Percentiles rank a stretch among this genome's conserved stretches.
Conservation (phyloP, 176 grass and related monocot genomes). For the Aegilops umbellulata region DNA sequence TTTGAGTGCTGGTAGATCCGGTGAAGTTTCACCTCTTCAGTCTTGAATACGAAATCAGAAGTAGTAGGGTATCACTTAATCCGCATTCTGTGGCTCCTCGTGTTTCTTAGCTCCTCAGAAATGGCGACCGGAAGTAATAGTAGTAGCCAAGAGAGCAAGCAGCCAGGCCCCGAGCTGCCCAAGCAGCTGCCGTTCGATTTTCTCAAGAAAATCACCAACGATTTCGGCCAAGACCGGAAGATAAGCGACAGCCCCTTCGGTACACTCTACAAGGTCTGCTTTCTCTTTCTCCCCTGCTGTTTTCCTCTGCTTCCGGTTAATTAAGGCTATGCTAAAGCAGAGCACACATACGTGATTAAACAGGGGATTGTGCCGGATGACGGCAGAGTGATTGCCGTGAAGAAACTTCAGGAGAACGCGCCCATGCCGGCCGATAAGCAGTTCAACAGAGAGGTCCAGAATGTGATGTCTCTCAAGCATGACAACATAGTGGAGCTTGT, state of each 20-base stretch:
- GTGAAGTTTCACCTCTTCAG: no score
- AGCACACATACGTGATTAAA: neutral
- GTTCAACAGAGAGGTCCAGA: conserved; percentile 9
- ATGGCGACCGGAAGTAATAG: neutral
- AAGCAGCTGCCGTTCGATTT: neutral
- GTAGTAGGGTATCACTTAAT: no score
- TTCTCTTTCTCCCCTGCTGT: neutral
- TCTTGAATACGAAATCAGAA: no score
- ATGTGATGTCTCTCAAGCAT: conserved; percentile 18
- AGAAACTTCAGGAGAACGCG: neutral
- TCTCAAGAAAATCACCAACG: neutral
- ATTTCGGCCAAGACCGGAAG: neutral
- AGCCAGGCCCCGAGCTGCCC: neutral
- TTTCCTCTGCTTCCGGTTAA: neutral
- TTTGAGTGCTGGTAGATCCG: neutral
- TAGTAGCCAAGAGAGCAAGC: neutral
- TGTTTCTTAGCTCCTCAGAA: neutral
- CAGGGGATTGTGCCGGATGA: conserved; percentile 14
- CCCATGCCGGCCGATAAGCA: neutral
- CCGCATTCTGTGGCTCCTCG: no score
- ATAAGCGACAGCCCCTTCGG: conserved; percentile 20
- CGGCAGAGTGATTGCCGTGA: conserved; percentile 19
- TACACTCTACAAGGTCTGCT: conserved; percentile 18
- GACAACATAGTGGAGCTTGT: conserved; percentile 21
- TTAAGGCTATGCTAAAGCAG: neutral